Conservation (phyloP, 2,329 filamentous ascomycete species). For the Cadophora sp. region DNA sequence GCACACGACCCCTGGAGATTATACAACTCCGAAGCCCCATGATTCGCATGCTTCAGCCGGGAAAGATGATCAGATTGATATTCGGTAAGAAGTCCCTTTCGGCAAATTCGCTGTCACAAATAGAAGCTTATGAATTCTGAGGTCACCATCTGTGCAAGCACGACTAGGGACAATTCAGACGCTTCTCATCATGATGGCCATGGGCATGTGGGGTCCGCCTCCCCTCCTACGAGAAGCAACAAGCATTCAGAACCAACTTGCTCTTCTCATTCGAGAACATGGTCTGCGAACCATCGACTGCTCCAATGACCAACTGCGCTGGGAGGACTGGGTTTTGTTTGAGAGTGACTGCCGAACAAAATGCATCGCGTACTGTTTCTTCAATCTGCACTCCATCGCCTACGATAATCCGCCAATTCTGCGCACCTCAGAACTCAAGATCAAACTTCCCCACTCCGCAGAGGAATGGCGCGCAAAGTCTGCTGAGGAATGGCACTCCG, state of each 20-base stretch:
- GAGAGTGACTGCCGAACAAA: constrained; percentile 65
- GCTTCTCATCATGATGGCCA: constrained; percentile 64
- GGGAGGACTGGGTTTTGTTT: constrained; percentile 65
- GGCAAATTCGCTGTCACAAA: not conserved
- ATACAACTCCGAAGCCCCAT: not conserved
- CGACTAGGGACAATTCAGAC: constrained; percentile 68
- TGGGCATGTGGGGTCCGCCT: constrained; percentile 67
- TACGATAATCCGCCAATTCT: constrained; percentile 65
- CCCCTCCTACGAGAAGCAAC: constrained; percentile 65
- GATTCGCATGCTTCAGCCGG: not conserved
- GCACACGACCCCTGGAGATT: not conserved
- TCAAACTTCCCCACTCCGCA: constrained; percentile 61
- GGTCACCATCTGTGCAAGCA: constrained; percentile 12
- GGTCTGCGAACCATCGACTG: constrained; percentile 53
- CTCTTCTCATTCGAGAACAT: constrained; percentile 64
- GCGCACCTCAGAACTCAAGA: constrained; percentile 62
- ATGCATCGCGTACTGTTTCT: constrained; percentile 66
- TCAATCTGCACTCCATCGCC: constrained; percentile 66
- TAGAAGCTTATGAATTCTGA: not conserved
- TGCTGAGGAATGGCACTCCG: constrained; percentile 62
- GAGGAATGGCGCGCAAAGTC: constrained; percentile 64
- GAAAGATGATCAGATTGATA: not conserved
- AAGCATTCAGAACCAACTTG: constrained; percentile 63
- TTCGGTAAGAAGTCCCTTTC: constrained; percentile 10
- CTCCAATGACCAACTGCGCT: constrained; percentile 38